A percentile compares a stretch with the other conserved stretches of the same genome.
Conservation (phyloP, 2,329 filamentous ascomycete genomes). For the Penicillium sp. region DNA sequence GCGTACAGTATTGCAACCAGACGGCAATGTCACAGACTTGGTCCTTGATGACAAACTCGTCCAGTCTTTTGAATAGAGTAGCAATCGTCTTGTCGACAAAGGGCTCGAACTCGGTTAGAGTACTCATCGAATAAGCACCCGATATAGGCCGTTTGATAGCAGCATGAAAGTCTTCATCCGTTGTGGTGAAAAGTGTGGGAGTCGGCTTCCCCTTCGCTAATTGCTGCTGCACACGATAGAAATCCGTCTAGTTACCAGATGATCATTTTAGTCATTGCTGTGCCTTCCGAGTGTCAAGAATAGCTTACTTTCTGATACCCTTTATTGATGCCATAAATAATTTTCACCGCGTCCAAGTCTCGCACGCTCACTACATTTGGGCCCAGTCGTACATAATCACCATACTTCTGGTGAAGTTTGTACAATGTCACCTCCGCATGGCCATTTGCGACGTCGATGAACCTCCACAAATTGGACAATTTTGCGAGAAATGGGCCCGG, state of each 20-base stretch:
- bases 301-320: slow-evolving; percentile 18
- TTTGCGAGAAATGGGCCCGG: slow-evolving; percentile 18
- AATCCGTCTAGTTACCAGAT: slow-evolving; percentile 9
- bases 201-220: slow-evolving; percentile 21
- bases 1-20: slow-evolving; percentile 37
- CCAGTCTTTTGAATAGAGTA: slow-evolving; percentile 28
- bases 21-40: slow-evolving; percentile 30
- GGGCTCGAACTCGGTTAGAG: slow-evolving; percentile 42
- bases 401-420: slow-evolving; percentile 21
- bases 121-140: slow-evolving; percentile 45
- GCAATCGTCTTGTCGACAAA: slow-evolving; percentile 39
- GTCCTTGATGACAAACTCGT: slow-evolving; percentile 22
- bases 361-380: slow-evolving; percentile 26
- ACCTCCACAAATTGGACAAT: slow-evolving; percentile 19
- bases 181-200: slow-evolving; percentile 23
- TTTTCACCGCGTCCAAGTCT: slow-evolving; percentile 21
- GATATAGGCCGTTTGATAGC: slow-evolving; percentile 43
- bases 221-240: slow-evolving; percentile 25
- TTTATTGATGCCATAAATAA: slow-evolving; percentile 25
- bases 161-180: slow-evolving; percentile 42
- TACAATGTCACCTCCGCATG: slow-evolving; percentile 16
- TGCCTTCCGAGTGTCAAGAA: not conserved
- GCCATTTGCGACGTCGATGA: slow-evolving; percentile 19
- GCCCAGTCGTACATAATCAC: slow-evolving; percentile 23
- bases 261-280: not conserved